Evolutionary conservation across 495 filamentous ascomycete species (phyloP).

Genomic region (Penicillium alfredii): DNA sequence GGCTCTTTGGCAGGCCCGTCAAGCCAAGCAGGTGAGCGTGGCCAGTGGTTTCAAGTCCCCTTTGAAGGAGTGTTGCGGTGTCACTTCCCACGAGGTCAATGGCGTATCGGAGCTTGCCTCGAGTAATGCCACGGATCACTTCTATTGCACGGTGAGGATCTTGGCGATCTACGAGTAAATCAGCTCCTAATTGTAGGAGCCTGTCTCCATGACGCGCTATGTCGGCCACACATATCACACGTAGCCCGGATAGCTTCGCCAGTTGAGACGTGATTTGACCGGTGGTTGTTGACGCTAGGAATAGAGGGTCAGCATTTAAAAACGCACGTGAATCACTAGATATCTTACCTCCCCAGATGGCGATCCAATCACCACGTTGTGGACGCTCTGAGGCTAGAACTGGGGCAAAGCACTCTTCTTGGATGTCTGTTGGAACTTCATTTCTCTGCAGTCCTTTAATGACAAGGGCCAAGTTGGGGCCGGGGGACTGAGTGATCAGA

Average conservation of each 20-base stretch:
- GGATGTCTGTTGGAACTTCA: conserved; percentile 46
- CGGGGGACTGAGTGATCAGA: conserved; percentile 24
- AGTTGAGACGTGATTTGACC: conserved; percentile 55
- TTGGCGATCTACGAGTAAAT: conserved; percentile 57
- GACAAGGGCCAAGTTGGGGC: conserved; percentile 48
- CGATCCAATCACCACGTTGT: conserved; percentile 55
- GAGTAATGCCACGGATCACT: conserved; percentile 51
- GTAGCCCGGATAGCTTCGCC: conserved; percentile 52
- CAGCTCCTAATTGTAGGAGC: conserved; percentile 46
- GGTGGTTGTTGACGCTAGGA: conserved; percentile 51
- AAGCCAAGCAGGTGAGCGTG: conserved; percentile 56
- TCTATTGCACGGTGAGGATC: conserved; percentile 52
- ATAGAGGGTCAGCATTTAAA: neutral
- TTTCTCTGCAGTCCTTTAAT: conserved; percentile 32
- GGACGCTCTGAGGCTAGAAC: conserved; percentile 39
- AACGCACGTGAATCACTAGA: neutral
- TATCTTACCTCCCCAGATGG: conserved; percentile 59
- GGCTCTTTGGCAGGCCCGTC: conserved; percentile 53
- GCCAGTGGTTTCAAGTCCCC: conserved; percentile 33
- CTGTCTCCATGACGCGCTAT: conserved; percentile 54
- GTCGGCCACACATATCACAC: conserved; percentile 54
- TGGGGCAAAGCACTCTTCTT: conserved; percentile 46
- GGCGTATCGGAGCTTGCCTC: conserved; percentile 52
- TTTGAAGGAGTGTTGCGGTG: conserved; percentile 45
- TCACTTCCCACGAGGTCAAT: conserved; percentile 58